Evolutionary conservation across 768 basidiomycete genomes (phyloP).

Genomic region (Lactarius vividus): DNA sequence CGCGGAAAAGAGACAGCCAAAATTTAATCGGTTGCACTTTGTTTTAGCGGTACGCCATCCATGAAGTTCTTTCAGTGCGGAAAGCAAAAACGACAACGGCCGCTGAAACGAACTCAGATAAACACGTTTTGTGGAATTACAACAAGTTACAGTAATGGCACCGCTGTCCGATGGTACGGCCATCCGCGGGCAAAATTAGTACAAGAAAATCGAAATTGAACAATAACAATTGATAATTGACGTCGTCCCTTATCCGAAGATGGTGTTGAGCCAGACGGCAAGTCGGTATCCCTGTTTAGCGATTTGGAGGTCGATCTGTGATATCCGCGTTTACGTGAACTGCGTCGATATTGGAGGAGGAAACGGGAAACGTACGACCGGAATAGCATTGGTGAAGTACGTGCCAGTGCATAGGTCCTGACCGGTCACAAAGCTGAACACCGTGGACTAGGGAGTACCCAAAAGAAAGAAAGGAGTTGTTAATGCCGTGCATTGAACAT

Average conservation of each 20-base stretch:
- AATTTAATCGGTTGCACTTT: slow-evolving; percentile 53
- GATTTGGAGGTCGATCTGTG: slow-evolving; percentile 33
- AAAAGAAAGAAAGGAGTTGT: too few relatives aligned
- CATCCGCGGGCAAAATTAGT: neutral
- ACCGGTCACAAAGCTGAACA: slow-evolving; percentile 31
- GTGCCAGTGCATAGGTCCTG: slow-evolving; percentile 32
- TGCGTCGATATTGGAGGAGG: neutral
- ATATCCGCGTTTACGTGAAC: neutral
- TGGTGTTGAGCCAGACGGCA: slow-evolving; percentile 29
- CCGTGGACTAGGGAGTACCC: slow-evolving; percentile 24
- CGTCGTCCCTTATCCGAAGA: slow-evolving; percentile 25
- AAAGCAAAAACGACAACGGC: neutral
- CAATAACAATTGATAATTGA: too few relatives aligned
- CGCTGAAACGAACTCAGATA: neutral
- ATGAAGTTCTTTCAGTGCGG: neutral
- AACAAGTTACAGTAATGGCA: neutral
- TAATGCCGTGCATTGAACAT: neutral
- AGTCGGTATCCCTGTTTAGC: slow-evolving; percentile 33
- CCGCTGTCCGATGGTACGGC: neutral
- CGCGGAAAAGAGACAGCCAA: too few relatives aligned
- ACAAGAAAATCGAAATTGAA: neutral
- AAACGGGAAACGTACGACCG: slow-evolving; percentile 24
- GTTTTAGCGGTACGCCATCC: neutral
- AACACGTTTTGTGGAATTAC: neutral
- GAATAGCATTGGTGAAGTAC: slow-evolving; percentile 31